Evolutionary conservation across 176 grass and related monocot species (phyloP).

Genomic region (Aegilops tauschii): DNA sequence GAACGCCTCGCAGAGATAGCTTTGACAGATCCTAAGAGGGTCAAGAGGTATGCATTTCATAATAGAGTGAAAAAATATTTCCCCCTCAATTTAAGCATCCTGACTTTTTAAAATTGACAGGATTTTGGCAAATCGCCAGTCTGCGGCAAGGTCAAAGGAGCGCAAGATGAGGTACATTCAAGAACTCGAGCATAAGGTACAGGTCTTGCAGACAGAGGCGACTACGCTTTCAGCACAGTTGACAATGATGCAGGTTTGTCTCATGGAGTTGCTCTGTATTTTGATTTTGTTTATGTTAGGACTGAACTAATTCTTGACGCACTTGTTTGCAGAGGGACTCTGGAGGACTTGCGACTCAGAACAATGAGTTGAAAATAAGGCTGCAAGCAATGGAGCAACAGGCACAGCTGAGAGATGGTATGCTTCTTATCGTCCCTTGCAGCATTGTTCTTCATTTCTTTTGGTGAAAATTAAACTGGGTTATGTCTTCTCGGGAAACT

Average conservation of each 20-base stretch:
- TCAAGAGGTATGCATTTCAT: conserved; percentile 74
- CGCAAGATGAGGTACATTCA: conserved; percentile 96
- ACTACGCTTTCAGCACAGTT: conserved; percentile 90
- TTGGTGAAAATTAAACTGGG: neutral
- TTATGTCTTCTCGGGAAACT: neutral
- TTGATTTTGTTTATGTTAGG: neutral
- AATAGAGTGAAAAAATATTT: neutral
- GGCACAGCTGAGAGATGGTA: conserved; percentile 95
- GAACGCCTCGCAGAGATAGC: conserved; percentile 90
- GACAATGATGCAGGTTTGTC: conserved; percentile 87
- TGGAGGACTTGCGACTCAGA: conserved; percentile 70
- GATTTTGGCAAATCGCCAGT: conserved; percentile 88
- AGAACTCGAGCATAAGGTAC: conserved; percentile 91
- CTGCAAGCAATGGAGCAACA: conserved; percentile 97
- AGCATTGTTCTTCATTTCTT: neutral
- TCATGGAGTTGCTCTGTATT: conserved; percentile 16
- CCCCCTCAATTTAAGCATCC: neutral
- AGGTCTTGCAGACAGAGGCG: conserved; percentile 88
- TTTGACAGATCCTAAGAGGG: conserved; percentile 76
- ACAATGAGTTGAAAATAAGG: conserved; percentile 89
- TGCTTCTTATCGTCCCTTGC: conserved; percentile 7
- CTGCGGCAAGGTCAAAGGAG: conserved; percentile 92
- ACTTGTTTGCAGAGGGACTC: conserved; percentile 80
- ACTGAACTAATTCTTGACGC: neutral
- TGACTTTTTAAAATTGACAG: conserved; percentile 23